phyloP scores from a whole-genome alignment of 176 grass and related monocot species.

The Musa schizocarpa region DNA sequence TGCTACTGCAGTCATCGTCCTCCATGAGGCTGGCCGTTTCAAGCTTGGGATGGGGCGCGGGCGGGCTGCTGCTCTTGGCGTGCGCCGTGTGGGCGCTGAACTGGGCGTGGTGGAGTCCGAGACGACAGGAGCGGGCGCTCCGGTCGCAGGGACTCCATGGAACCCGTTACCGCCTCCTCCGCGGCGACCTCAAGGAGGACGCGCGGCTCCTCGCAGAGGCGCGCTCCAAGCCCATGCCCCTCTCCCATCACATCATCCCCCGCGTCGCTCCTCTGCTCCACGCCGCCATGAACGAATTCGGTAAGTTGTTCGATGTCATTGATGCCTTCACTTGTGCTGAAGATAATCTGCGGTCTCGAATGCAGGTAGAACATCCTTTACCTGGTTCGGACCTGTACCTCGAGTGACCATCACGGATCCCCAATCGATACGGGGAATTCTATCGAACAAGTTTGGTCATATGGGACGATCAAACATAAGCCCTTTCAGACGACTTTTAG shows the following conservation, averaged over 20 bases:
- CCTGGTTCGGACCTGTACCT: constrained; percentile 45
- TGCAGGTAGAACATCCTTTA: constrained; percentile 40
- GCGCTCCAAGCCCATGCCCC: constrained; percentile 30
- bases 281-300: constrained; percentile 25
- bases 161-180: constrained; percentile 39
- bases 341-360: background rate
- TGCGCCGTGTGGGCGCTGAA: constrained; percentile 21
- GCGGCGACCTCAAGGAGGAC: constrained; percentile 40
- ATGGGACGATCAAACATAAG: constrained; percentile 19
- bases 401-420: constrained; percentile 32
- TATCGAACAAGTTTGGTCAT: constrained; percentile 36
- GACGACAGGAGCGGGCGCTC: constrained; percentile 28
- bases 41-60: background rate
- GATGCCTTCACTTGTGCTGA: too few species aligned
- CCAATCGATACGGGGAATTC: constrained; percentile 28
- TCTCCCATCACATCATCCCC: constrained; percentile 33
- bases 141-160: constrained; percentile 43
- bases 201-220: constrained; percentile 26
- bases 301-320: constrained; percentile 13
- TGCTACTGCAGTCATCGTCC: too few species aligned
- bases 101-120: constrained; percentile 34
- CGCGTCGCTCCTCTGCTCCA: constrained; percentile 30
- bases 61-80: background rate
- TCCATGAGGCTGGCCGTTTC: too few species aligned
- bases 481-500: background rate